Base-by-base conservation (phyloP, 2,329 filamentous ascomycete genomes). In the Colletotrichum somersetense region DNA sequence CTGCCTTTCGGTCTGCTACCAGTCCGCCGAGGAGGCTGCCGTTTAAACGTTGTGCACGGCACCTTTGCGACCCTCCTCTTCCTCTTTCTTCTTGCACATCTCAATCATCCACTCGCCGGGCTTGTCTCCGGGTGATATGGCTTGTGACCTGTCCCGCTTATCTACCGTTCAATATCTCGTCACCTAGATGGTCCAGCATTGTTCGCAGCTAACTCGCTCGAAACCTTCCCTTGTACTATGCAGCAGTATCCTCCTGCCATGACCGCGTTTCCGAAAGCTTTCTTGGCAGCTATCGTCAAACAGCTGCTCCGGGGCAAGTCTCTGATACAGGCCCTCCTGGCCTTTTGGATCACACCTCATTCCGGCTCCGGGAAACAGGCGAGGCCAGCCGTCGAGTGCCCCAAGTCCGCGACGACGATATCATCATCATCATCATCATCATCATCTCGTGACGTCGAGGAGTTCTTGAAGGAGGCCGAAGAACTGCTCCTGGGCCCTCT, bases 241-340 rank as follows among this genome's bases (percentile, higher is more conserved):
- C 85, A 82, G 81, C 81, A 85, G 76, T 53, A 42, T 81, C 89
- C 85, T 85, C 83, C 83, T 83, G 84, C 85, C 79, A 91, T 91
- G 89, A 82, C 85, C 78, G 85, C 83, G 62, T 81, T 91, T 76
- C 87, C 85, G 75, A 86, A 86, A 80, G 84, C 85, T 59, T 81
- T 91, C 76, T 76, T 88, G 73, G 83, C 87, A 74, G 88, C 87
- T 72, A 80, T 87, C 66, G 76, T 90, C 78, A 89, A 86, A 81
- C 89, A 87, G 76, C 83, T 91, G 67, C 81, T 89, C 62, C 84
- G 86, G 63, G 89, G 89, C 75, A 90, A 88, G 81, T 89, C 88
- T 62, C 81, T 91, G 73, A 79, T 91, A 71, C 85, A 89, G 77
- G 87, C 88, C 62, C 81, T 91, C 40, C 79, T 91, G 38, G 72